These are phyloP conservation scores for Daldinia concentrica DNA, from an alignment of 495 filamentous ascomycete species.

Conservation along the genomic window DNA sequence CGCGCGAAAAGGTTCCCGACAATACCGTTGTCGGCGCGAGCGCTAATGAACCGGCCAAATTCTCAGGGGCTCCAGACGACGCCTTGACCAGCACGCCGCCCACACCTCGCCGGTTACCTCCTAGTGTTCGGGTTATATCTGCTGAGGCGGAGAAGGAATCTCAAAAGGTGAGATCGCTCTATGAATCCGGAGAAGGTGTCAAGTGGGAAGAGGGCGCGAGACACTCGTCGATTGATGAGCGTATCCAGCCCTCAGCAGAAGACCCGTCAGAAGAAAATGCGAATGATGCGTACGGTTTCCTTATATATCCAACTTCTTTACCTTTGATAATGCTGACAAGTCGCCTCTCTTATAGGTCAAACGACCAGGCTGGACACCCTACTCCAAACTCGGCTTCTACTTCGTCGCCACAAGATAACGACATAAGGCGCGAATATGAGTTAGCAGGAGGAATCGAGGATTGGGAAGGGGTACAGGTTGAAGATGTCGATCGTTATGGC, in stretches of 20 bases:
- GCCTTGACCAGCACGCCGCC: slow-evolving; percentile 31
- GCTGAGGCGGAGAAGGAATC: slow-evolving; percentile 87
- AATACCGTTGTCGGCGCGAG: slow-evolving; percentile 16
- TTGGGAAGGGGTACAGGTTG: slow-evolving; percentile 90
- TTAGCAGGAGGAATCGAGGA: slow-evolving; percentile 90
- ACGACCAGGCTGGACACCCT: slow-evolving; percentile 41
- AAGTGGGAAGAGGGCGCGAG: slow-evolving; percentile 66
- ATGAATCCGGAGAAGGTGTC: slow-evolving; percentile 75
- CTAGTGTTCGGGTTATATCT: slow-evolving; percentile 68
- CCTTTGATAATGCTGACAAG: slow-evolving; percentile 46
- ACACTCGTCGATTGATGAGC: slow-evolving; percentile 52
- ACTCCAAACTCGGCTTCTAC: slow-evolving; percentile 50
- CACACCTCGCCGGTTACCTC: slow-evolving; percentile 41
- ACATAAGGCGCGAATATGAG: slow-evolving; percentile 48
- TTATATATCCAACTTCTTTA: slow-evolving; percentile 48
- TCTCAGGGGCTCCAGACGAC: slow-evolving; percentile 35
- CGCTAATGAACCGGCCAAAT: slow-evolving; percentile 30
- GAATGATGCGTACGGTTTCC: slow-evolving; percentile 63
- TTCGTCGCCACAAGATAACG: slow-evolving; percentile 54
- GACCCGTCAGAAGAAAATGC: slow-evolving; percentile 60
- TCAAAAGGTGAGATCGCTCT: slow-evolving; percentile 90
- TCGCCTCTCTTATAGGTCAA: slow-evolving; percentile 36
- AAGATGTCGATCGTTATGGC: slow-evolving; percentile 90
- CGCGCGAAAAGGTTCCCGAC: slow-evolving; percentile 34
- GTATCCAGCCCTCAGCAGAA: slow-evolving; percentile 58